These are phyloP conservation scores for Colletotrichum tabaci DNA, from an alignment of 2,329 filamentous ascomycete species.

Conservation along the genomic window DNA sequence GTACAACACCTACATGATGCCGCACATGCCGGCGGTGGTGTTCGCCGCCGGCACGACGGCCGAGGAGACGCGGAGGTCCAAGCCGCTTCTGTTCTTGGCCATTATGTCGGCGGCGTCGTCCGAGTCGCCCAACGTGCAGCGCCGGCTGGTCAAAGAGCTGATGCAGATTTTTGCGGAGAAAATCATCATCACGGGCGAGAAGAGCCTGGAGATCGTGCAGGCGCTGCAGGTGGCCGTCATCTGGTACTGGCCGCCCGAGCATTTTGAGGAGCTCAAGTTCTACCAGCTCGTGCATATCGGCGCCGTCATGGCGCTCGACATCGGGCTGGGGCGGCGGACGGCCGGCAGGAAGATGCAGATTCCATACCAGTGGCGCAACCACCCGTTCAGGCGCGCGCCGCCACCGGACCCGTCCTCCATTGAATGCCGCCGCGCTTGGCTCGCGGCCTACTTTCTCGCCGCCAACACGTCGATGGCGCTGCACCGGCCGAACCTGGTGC, in stretches of 20 bases:
- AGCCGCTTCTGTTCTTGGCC: slow-evolving; percentile 79
- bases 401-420: slow-evolving; percentile 67
- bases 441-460: slow-evolving; percentile 72
- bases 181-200: slow-evolving; percentile 82
- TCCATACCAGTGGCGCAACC: slow-evolving; percentile 56
- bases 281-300: slow-evolving; percentile 89
- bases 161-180: slow-evolving; percentile 82
- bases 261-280: slow-evolving; percentile 90
- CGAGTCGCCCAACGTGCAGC: slow-evolving; percentile 70
- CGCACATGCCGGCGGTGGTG: slow-evolving; percentile 74
- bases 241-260: slow-evolving; percentile 89
- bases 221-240: slow-evolving; percentile 81
- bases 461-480: slow-evolving; percentile 74
- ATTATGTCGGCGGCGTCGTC: slow-evolving; percentile 77
- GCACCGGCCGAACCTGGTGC: slow-evolving; percentile 72
- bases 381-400: slow-evolving; percentile 58
- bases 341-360: slow-evolving; percentile 24
- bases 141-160: slow-evolving; percentile 76
- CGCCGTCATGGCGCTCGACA: slow-evolving; percentile 85
- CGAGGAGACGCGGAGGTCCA: slow-evolving; percentile 69
- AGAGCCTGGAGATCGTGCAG: slow-evolving; percentile 87
- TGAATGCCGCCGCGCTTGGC: slow-evolving; percentile 71
- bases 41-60: slow-evolving; percentile 69
- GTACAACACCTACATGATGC: slow-evolving; percentile 73
- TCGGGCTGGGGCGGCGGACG: slow-evolving; percentile 77